These are phyloP conservation scores for Trichoderma sp. DNA, from an alignment of 2,329 filamentous ascomycete species.

Conservation along the genomic window DNA sequence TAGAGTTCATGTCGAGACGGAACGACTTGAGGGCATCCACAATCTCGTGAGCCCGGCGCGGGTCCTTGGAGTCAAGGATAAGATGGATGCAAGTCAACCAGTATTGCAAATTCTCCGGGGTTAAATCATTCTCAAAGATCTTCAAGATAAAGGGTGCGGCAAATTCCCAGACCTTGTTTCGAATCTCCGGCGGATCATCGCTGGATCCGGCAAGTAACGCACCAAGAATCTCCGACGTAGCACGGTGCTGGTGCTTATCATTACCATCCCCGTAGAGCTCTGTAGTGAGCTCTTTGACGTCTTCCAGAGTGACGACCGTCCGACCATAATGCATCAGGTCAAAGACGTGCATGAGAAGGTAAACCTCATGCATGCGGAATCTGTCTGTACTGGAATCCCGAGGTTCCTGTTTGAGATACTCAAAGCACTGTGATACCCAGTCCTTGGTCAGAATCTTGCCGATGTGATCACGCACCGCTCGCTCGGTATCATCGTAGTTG, in stretches of 20 bases:
- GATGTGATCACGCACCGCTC: slow-evolving; percentile 70
- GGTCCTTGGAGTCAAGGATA: slow-evolving; percentile 83
- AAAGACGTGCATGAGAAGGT: slow-evolving; percentile 84
- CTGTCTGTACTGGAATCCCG: slow-evolving; percentile 77
- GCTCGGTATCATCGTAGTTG: slow-evolving; percentile 78
- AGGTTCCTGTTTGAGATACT: slow-evolving; percentile 93
- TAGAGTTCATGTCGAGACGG: slow-evolving; percentile 88
- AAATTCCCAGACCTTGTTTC: slow-evolving; percentile 80
- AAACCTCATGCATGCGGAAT: slow-evolving; percentile 84
- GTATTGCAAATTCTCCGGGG: slow-evolving; percentile 89
- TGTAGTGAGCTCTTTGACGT: slow-evolving; percentile 77
- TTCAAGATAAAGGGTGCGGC: slow-evolving; percentile 82
- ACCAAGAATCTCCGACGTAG: slow-evolving; percentile 88
- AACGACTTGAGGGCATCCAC: slow-evolving; percentile 80
- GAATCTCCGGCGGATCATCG: slow-evolving; percentile 71
- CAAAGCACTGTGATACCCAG: slow-evolving; percentile 87
- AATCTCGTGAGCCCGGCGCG: slow-evolving; percentile 80
- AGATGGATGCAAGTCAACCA: slow-evolving; percentile 94
- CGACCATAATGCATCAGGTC: slow-evolving; percentile 81
- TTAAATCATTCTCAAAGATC: slow-evolving; percentile 87
- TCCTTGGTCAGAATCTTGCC: slow-evolving; percentile 74
- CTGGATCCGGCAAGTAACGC: slow-evolving; percentile 77
- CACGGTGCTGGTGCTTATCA: slow-evolving; percentile 96
- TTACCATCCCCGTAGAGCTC: slow-evolving; percentile 86
- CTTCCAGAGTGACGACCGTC: slow-evolving; percentile 76